Evolutionary conservation across 805 yeast genomes (phyloP), one percentile per base, ranked within the genome.

Genomic region (Clavispora carvajalis): DNA sequence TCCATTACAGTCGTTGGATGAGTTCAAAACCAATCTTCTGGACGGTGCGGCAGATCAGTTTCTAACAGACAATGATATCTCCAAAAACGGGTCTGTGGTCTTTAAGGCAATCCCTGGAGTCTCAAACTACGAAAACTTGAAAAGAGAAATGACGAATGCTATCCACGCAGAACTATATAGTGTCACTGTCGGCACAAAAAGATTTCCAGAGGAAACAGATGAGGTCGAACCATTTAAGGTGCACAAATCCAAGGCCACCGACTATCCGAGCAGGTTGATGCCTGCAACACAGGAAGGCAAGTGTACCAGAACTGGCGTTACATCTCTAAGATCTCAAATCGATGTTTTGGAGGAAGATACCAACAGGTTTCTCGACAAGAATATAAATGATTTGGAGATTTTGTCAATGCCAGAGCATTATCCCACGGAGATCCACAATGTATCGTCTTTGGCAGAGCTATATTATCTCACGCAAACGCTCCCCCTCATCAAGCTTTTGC

Each of bases 381-480:
- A 51, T 28, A 46, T 69, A 12, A 38, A 54, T 4, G 67, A 63
- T 7, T 39, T 69, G 41, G 69, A 67, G 36, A 54, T 69, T 9
- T 43, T 69, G n/a, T 52, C 69, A 1, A 55, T 68, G 5, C 73
- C 74, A 1, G 73, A 67, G 35, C 63, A 63, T 39, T 67, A 64
- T 43, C 74, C 74, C 10, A 60, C 69, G 0, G 59, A 58, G 19
- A 59, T 65, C 1, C 73, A 65, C 43, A 51, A 56, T 31, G 73
- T 67, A 0, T 61, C 72, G 7, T 82, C 97, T 1, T 67, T 91
- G 45, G 86, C 96, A 0, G 97, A 93, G 54, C 63, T 91, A 22
- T 86, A 85, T 54, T 89, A 88, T 54, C 74, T 86, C 39, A 85
- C 95, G 1, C 96, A 91, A 56, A 84, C 96, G 0, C 67, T 89